Conservation (phyloP, 257 asterid genomes). For the Solanum tarapatanum region DNA sequence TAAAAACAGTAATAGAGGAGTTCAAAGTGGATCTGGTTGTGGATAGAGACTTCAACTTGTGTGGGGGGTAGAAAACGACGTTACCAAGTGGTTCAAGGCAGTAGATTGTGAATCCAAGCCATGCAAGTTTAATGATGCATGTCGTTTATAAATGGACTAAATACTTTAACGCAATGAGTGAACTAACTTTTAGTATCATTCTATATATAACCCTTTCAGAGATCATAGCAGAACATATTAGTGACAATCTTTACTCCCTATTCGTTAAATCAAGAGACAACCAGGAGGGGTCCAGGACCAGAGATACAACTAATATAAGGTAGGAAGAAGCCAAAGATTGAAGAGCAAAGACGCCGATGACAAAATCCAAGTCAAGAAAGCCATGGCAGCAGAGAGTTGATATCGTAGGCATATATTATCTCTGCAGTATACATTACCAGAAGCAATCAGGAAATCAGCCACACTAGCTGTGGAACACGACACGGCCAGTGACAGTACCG, state of each 20-base stretch:
- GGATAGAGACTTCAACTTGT: background rate
- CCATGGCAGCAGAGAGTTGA: constrained; percentile 78
- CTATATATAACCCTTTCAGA: background rate
- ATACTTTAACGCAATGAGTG: background rate
- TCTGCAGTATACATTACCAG: constrained; percentile 35
- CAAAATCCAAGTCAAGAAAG: constrained; percentile 77
- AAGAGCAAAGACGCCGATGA: constrained; percentile 54
- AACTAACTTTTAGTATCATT: background rate
- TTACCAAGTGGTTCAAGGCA: background rate
- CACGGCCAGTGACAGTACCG: constrained; percentile 66
- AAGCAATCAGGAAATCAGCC: constrained; percentile 46
- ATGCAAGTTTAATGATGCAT: background rate
- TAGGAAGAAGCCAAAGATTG: constrained; percentile 76
- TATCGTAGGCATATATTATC: constrained; percentile 49
- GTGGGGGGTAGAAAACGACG: background rate
- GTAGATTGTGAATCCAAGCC: background rate
- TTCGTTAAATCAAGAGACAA: background rate
- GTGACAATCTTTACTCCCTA: background rate
- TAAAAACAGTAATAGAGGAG: background rate
- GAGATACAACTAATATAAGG: background rate
- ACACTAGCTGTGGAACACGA: constrained; percentile 69
- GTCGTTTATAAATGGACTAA: background rate
- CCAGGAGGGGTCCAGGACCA: background rate
- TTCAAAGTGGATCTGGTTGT: background rate
- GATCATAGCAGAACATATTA: background rate